Evolutionary conservation across 257 asterid species (phyloP), one percentile per base, ranked within the genome.

Genomic region (Solanum pinnatisectum): DNA sequence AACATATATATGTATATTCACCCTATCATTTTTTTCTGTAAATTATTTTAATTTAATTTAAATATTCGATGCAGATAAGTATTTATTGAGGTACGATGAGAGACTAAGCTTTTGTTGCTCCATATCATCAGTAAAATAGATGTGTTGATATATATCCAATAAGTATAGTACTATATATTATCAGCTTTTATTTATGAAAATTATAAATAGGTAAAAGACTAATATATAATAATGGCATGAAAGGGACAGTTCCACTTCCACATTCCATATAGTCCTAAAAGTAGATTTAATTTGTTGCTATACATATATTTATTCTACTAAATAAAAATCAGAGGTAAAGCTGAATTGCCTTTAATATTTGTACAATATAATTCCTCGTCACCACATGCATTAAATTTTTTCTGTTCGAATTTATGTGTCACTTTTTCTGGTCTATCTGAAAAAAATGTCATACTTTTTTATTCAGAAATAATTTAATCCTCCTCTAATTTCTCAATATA

Each of bases 231-330:
- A 37, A 84, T 90, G 93, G 97, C 96, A 93, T 94, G 94, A 93
- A 94, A 95, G 94, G 93, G 79, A 91, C 96, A 90, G 95, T 93
- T 90, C 95, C 96, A 94, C 94, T 95, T 87, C 87, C 92, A 90
- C 90, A 92, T 91, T 91, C 92, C 95, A 86, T 90, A 82, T 82
- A 92, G 90, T 71, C 42, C 78, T 87, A 40, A 79, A 89, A 78
- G 56, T 35, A 15, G 68, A 44, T 81, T 74, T 36, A 74, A 74
- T 74, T 81, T 77, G 30, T 78, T 78, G 20, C 33, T 33, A 44
- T 44, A 32, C 79, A 30, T 14, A 71, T 71, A 49, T 42, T 32
- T 70, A 52, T 42, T 40, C 15, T 87, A 78, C 22, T 11, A 37
- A 87, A 37, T 33, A 22, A 25, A 63, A 40, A 86, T 52, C 89